These are phyloP conservation scores for Cladosporium sp. DNA, from an alignment of 2,329 filamentous ascomycete genomes.

Conservation along the genomic window DNA sequence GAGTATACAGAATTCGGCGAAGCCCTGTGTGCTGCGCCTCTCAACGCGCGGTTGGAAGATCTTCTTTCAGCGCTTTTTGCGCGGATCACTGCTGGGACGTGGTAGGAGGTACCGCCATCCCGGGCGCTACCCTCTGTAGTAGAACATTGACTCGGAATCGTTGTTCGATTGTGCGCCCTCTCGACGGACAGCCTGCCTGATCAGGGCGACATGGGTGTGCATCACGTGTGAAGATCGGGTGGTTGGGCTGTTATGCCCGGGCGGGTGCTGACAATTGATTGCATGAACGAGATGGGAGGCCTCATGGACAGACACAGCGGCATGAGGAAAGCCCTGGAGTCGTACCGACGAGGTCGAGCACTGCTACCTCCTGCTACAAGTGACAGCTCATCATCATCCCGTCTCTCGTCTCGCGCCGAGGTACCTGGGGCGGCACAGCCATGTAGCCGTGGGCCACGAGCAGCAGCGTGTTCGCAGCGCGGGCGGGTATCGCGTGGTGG, in stretches of 20 bases:
- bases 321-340: background rate
- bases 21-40: constrained; percentile 8
- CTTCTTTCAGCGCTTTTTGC: background rate
- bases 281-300: background rate
- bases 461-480: background rate
- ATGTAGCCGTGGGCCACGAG: background rate
- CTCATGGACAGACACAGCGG: background rate
- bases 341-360: background rate
- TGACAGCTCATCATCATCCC: background rate
- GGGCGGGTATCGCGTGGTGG: background rate
- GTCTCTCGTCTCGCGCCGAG: constrained; percentile 1
- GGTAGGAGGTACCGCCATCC: background rate
- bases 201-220: background rate
- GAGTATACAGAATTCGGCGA: background rate
- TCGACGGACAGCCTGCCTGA: background rate
- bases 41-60: constrained; percentile 9
- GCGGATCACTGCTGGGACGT: constrained; percentile 8
- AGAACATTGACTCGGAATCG: constrained; percentile 8
- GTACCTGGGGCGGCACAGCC: background rate
- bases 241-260: background rate
- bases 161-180: background rate
- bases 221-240: background rate
- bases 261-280: background rate
- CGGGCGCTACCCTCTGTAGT: constrained; percentile 6
- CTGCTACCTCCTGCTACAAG: too few species aligned